Percentiles rank a stretch among this genome's conserved stretches.
These are phyloP conservation scores for Tuber brumale DNA, from an alignment of 495 filamentous ascomycete genomes.

Conservation along the genomic window DNA sequence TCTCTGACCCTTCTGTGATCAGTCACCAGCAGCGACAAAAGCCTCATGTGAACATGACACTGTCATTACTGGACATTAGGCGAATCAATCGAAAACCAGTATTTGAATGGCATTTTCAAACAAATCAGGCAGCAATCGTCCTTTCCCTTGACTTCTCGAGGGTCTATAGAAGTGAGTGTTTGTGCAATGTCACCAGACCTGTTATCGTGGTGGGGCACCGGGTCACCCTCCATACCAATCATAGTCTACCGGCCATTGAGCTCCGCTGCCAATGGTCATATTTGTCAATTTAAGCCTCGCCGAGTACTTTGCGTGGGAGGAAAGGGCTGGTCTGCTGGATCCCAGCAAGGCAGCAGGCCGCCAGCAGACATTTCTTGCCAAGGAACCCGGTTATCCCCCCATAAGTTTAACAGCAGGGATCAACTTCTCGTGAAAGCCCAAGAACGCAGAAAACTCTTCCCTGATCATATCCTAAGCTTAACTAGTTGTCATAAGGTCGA, in stretches of 20 bases:
- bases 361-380: slow-evolving; percentile 12
- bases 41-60: slow-evolving; percentile 16
- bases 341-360: slow-evolving; percentile 19
- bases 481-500: neutral
- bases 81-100: slow-evolving; percentile 8
- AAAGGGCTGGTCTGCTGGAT: slow-evolving; percentile 14
- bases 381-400: slow-evolving; percentile 18
- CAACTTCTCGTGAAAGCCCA: slow-evolving; percentile 18
- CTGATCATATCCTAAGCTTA: neutral
- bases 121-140: slow-evolving; percentile 11
- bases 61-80: slow-evolving; percentile 13
- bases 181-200: slow-evolving; percentile 21
- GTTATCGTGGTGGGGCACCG: slow-evolving; percentile 17
- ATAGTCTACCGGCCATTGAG: slow-evolving; percentile 20
- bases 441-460: slow-evolving; percentile 13
- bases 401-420: slow-evolving; percentile 19
- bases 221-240: slow-evolving; percentile 24
- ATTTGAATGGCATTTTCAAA: slow-evolving; percentile 9
- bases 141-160: neutral
- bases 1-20: slow-evolving; percentile 14
- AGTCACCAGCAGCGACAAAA: slow-evolving; percentile 15
- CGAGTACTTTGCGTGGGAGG: slow-evolving; percentile 6
- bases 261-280: slow-evolving; percentile 16
- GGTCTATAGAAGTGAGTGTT: slow-evolving; percentile 17
- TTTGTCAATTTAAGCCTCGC: slow-evolving; percentile 8